Base-by-base conservation (phyloP, 2,329 filamentous ascomycete species). In the Aspergillus aculeatinus region DNA sequence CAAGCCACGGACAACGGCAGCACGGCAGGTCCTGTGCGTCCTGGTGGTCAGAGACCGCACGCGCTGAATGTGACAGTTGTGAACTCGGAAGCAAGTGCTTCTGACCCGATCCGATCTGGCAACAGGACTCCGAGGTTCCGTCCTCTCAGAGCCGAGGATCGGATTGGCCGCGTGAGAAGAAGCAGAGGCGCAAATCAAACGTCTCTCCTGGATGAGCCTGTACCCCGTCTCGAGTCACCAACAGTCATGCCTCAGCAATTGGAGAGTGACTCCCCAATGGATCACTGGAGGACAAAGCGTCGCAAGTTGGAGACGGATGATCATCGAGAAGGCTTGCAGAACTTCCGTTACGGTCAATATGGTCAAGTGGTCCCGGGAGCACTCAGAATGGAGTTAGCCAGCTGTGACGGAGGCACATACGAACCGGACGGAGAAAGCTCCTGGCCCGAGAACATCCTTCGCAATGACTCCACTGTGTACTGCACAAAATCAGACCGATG, bases 401-500 rank as follows among this genome's bases (percentile, higher is more conserved):
- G 89, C 80, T 97, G 92, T 71, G 93, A 97, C 74, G 92, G 92
- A 47, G 92, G 93, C 48, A 80, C 82, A 60, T 85, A 84, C 67
- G 85, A 88, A 67, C 77, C 75, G 19, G 72, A 81, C 57, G 77
- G 81, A 11, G 79, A 79, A 39, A 77, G 76, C 31, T 90, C 91
- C 64, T 84, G 84, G 12, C 87, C 89, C 21, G 90, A 93, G 67
- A 96, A 96, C 72, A 88, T 97, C 29, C 81, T 98, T 63, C 87
- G 85, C 66, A 88, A 93, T 72, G 91, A 98, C 75, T 82, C 83
- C 60, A 90, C 89, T 11, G 91, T 96, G 2, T 98, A 97, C 72
- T 96, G 92, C 76, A 96, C 92, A 42, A 91, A 94, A 73, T 88
- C 87, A n/a, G 89, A 89, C 62, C 85, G 87, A 60, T 97, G 92